Percentiles rank a stretch among this genome's conserved stretches.
Evolutionary conservation across 768 basidiomycete species (phyloP).

Genomic region (Podaxis rugospora): DNA sequence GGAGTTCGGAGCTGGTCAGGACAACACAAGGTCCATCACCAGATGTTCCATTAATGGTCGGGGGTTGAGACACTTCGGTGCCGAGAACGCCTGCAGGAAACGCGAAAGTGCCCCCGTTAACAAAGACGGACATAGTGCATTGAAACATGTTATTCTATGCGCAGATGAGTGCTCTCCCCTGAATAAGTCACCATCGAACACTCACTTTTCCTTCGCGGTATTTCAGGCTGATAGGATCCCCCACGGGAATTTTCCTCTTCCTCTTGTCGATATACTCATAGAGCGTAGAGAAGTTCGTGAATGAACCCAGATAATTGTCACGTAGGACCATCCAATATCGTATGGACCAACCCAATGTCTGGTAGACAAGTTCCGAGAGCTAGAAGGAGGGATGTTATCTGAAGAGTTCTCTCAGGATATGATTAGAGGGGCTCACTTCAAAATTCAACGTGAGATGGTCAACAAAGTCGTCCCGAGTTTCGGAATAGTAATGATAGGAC

Average conservation of each 20-base stretch:
- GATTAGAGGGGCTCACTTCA: slow-evolving; percentile 36
- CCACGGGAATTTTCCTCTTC: slow-evolving; percentile 51
- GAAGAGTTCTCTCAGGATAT: background rate
- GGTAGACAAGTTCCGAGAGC: slow-evolving; percentile 55
- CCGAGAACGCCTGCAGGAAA: slow-evolving; percentile 68
- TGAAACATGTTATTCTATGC: slow-evolving; percentile 81
- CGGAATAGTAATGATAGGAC: slow-evolving; percentile 71
- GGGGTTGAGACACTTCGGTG: slow-evolving; percentile 32
- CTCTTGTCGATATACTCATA: slow-evolving; percentile 79
- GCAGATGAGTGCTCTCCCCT: background rate
- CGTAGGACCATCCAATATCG: slow-evolving; percentile 84
- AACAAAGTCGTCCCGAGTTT: slow-evolving; percentile 62
- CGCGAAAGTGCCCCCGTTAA: slow-evolving; percentile 50
- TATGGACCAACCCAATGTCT: slow-evolving; percentile 81
- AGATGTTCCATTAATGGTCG: slow-evolving; percentile 18
- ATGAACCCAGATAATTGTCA: slow-evolving; percentile 92
- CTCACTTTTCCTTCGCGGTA: slow-evolving; percentile 77
- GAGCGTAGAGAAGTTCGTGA: slow-evolving; percentile 89
- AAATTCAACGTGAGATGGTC: slow-evolving; percentile 75
- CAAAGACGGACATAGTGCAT: slow-evolving; percentile 53
- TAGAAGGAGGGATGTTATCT: slow-evolving; percentile 20
- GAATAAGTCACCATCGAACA: background rate
- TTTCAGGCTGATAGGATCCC: slow-evolving; percentile 78
- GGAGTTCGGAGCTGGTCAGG: slow-evolving; percentile 61
- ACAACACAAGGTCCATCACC: slow-evolving; percentile 49